Conservation (phyloP, 306 rosid species). For the Oemleria cerasiformis region DNA sequence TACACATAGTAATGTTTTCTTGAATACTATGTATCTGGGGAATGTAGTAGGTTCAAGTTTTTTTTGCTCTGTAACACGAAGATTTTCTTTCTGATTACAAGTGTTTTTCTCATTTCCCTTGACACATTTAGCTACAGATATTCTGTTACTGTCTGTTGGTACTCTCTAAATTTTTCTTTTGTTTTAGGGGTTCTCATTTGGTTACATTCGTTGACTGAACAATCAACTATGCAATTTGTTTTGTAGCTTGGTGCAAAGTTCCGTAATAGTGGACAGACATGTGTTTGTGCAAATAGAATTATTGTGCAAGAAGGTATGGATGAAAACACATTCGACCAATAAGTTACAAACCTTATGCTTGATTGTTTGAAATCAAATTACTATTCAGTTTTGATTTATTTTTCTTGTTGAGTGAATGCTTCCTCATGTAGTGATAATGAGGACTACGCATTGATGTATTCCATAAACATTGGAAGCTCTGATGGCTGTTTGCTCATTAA, state of each 20-base stretch:
- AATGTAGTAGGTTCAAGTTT: not conserved
- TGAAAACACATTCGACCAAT: slow-evolving; percentile 15
- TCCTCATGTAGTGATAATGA: not conserved
- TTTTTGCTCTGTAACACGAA: not conserved
- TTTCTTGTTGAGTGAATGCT: slow-evolving; percentile 9
- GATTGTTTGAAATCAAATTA: slow-evolving; percentile 21
- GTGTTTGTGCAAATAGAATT: slow-evolving; percentile 94
- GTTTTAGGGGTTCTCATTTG: slow-evolving; percentile 14
- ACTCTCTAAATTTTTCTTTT: not conserved
- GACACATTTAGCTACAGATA: not conserved
- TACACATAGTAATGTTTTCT: not conserved
- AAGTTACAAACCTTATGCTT: slow-evolving; percentile 16
- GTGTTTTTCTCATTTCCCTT: no score
- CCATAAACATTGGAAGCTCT: not conserved
- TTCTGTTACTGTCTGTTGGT: slow-evolving; percentile 2
- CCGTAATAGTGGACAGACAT: slow-evolving; percentile 95
- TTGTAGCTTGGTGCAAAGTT: slow-evolving; percentile 90
- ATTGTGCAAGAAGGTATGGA: slow-evolving; percentile 89
- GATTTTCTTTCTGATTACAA: not conserved
- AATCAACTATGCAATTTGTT: slow-evolving; percentile 16
- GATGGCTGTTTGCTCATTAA: not conserved
- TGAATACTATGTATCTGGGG: not conserved
- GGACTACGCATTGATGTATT: not conserved
- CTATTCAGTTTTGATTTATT: slow-evolving; percentile 14
- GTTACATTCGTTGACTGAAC: slow-evolving; percentile 18